Evolutionary conservation across 78 protist species (phyloP), one percentile per base, ranked within the genome.

Genomic region (Dictyostelium discoideum): DNA sequence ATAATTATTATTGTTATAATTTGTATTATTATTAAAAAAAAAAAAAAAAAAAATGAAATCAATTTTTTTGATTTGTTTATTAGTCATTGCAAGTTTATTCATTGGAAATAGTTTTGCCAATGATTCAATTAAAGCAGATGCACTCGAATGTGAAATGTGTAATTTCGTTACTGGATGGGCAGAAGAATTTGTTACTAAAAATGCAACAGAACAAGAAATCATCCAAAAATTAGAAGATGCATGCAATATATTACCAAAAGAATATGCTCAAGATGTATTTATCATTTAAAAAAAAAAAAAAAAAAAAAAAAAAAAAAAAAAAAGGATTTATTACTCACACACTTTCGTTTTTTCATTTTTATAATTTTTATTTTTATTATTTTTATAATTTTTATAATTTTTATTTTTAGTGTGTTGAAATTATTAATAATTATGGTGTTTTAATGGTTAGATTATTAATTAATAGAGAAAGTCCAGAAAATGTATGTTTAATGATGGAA

Each of bases 171-270:
- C 74, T 32, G 14, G 6, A 26, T n/a, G 10, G 22, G 72, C 50
- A 5, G 92, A 86, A 73, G 16, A 40, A 14, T 86, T 54, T 48
- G 14, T 76, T 40, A 69, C 73, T 0, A 9, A 8, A 1, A 86
- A 86, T 44, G 20, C n/a, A 77, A 86, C 92, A 24, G 84, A 74
- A 74, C 29, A 39, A 16, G 77, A 46, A 74, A 37, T 74, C 50
- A 16, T 74, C 37, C 32, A n/a, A n/a, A 22, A 22, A 11, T n/a
- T 86, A 13, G 78, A 72, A 20, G 69, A 60, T 20, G 3, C 22
- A 20, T 60, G 69, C 20, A 20, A 60, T 60, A 1, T 14, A 14
- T 60, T 60, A 20, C 69, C 69, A 60, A 6, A 16, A 20, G 22
- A 16, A 60, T 60, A 60, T 20, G 69, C 69, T 5, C 26, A 60